Base-by-base conservation (phyloP, 345 rosid species). In the Erysimum cheiranthoides region DNA sequence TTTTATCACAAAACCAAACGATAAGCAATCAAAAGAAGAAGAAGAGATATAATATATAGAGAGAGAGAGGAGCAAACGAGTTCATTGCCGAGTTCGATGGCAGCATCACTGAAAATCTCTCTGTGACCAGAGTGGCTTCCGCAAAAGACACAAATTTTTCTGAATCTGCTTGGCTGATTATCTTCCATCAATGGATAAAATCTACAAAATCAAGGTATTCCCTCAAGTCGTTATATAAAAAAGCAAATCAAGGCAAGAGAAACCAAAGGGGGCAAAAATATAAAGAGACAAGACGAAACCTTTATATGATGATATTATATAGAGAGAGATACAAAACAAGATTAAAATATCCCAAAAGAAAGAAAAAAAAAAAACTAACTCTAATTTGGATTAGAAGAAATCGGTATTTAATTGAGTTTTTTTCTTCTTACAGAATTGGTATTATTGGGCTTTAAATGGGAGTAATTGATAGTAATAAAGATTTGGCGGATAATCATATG, bases 121-220 rank as follows among this genome's bases (percentile, higher is more conserved):
- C 96, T 85, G 71, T 85, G 76, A 71, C 98, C 97, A 68, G 96
- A 80, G 76, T 88, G 83, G 86, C 98, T 94, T 70, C 98, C 98
- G 77, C 98, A 94, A 77, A 89, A 94, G 13, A 94, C 98, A 82
- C 97, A 94, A 21, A 94, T 70, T 84, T 86, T 89, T 58, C 79
- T 89, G 85, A 92, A 94, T 80, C 80, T 87, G 87, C 81, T 83
- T 21, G 74, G 49, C 16, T 61, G 64, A 25, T 66, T 53, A 43
- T 68, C 82, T 43, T 87, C 96, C 98, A 92, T 92, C 78, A 21
- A 67, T 75, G 68, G 42, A 57, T 57, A 71, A 65, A 75, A 67
- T 53, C 67, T 64, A 53, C 68, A 68, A 68, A 73, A 40, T 47
- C 52, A 40, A 78, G 73, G 74, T 72, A 75, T 65, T 74, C 58